Evolutionary conservation across 1,284 basidiomycete species (phyloP).

Genomic region (Sphaerobolus stellatus): DNA sequence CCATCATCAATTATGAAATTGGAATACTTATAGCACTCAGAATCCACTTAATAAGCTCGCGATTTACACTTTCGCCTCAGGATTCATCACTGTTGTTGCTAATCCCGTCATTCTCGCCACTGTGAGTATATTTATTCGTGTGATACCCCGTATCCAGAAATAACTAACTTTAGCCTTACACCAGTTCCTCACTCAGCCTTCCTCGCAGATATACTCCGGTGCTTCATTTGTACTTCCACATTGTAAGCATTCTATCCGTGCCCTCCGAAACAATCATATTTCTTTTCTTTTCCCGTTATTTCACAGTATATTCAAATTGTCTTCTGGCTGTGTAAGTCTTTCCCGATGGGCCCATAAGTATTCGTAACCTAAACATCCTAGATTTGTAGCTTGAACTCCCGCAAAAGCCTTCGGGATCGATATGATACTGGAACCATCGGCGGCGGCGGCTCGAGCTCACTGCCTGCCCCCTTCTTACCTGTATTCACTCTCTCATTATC

Average conservation of each 20-base stretch:
- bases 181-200: background rate
- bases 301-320: slow-evolving; percentile 3
- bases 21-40: background rate
- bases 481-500: no score
- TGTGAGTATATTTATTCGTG: background rate
- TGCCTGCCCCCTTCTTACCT: no score
- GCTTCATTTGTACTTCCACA: slow-evolving; percentile 4
- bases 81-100: background rate
- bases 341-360: background rate
- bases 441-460: no score
- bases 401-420: background rate
- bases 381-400: background rate
- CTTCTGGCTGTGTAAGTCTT: slow-evolving; percentile 6
- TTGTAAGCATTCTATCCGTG: background rate
- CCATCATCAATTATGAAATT: background rate
- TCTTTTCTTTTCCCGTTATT: background rate
- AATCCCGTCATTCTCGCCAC: background rate
- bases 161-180: background rate
- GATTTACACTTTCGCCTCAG: slow-evolving; percentile 1
- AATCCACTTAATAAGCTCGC: background rate
- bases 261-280: background rate
- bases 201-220: slow-evolving; percentile 1
- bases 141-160: background rate
- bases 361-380: background rate
- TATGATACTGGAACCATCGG: background rate